Evolutionary conservation across 2,329 filamentous ascomycete genomes (phyloP).

Genomic region (Cladosporium oxysporum): DNA sequence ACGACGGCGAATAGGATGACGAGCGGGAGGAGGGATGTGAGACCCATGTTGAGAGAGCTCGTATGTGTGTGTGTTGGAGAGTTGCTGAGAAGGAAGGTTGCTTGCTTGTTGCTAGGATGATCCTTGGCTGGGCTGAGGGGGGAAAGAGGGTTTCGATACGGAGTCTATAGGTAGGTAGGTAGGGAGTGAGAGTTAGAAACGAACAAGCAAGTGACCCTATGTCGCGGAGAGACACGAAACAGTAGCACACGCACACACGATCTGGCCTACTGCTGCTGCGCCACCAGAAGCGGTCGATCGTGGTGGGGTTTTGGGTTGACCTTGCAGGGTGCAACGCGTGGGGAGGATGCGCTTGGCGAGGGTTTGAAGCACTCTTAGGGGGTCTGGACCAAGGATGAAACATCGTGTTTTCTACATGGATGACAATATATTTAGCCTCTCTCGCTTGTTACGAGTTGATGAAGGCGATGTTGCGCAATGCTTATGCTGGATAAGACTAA

Average conservation of each 20-base stretch:
- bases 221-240: conserved; percentile 4
- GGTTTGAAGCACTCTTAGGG: background rate
- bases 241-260: background rate
- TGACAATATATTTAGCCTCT: background rate
- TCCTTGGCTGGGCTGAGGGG: background rate
- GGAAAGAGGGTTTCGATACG: background rate
- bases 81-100: background rate
- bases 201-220: conserved; percentile 5
- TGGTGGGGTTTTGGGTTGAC: conserved; percentile 1
- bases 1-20: conserved; percentile 63
- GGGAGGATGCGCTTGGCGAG: conserved; percentile 5
- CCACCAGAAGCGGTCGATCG: conserved; percentile 3
- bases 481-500: too few species aligned
- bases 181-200: background rate
- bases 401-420: background rate
- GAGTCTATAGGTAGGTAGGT: background rate
- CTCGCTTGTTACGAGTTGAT: background rate
- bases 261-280: conserved; percentile 3
- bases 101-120: conserved; percentile 2
- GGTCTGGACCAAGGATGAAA: conserved; percentile 13
- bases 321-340: conserved; percentile 3
- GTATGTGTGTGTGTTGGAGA: conserved; percentile 27
- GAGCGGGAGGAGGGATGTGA: conserved; percentile 59
- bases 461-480: background rate
- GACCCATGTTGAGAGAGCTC: conserved; percentile 33